A percentile compares a stretch with the other conserved stretches of the same genome.
Evolutionary conservation across 495 filamentous ascomycete species (phyloP).

Genomic region (Xylaria telfairii): DNA sequence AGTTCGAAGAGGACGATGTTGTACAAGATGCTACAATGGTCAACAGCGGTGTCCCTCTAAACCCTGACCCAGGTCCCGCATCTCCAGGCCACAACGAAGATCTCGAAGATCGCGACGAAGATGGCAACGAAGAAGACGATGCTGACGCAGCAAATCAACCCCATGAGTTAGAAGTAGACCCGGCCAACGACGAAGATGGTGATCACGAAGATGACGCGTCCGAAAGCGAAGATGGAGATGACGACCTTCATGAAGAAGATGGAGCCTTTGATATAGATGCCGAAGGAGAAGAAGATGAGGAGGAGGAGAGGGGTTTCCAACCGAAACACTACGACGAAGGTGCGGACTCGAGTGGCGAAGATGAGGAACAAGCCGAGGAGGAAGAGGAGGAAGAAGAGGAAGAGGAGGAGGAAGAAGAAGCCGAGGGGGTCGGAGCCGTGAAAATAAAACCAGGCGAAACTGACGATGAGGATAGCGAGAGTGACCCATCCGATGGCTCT

Average conservation of each 20-base stretch:
- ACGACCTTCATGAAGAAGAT: conserved; percentile 50
- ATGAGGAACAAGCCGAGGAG: conserved; percentile 47
- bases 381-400: conserved; percentile 48
- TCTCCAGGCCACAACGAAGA: conserved; percentile 35
- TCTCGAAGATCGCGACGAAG: conserved; percentile 58
- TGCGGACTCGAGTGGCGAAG: conserved; percentile 40
- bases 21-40: conserved; percentile 1
- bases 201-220: conserved; percentile 46
- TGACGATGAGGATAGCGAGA: conserved; percentile 50
- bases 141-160: conserved; percentile 40
- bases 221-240: conserved; percentile 47
- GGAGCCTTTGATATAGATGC: conserved; percentile 41
- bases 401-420: conserved; percentile 55
- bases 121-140: conserved; percentile 52
- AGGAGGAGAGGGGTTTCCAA: conserved; percentile 37
- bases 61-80: background rate
- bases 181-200: background rate
- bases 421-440: conserved; percentile 76
- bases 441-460: conserved; percentile 67
- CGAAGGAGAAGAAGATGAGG: conserved; percentile 53
- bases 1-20: conserved; percentile 38
- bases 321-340: conserved; percentile 17
- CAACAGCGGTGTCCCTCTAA: background rate
- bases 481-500: conserved; percentile 38
- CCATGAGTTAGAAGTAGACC: conserved; percentile 32